Base-by-base conservation (phyloP, 2,329 filamentous ascomycete species). In the Colletotrichum shisoi region DNA sequence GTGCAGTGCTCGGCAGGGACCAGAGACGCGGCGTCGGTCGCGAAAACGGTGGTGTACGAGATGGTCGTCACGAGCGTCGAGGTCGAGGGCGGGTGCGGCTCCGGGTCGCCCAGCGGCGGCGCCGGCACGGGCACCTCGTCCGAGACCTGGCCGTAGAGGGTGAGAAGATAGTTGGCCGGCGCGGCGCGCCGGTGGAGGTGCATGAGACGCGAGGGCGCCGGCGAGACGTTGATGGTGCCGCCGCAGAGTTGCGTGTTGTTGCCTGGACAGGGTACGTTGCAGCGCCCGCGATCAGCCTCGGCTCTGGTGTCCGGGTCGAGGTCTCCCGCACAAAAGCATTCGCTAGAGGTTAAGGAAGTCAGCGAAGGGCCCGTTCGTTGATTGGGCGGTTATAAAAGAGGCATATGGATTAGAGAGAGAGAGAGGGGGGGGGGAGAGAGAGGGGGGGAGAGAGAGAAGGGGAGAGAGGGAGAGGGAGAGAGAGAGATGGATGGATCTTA, bases 261-360 rank as follows among this genome's bases (percentile, higher is more conserved):
- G 2, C 82, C 82, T 0, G 82, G 80, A 65, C 83, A 84, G 0
- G 73, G 72, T 2, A 71, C 70, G 59, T 79, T 70, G 69, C 83
- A 84, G 40, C 70, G 67, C 17, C 69, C 70, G 53, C 75, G 73
- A 49, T 72, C 72, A 2, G 67, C 57, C 1, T 78, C 69, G 13
- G 81, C 78, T 13, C 71, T 74, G n/a, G 81, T 80, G 51, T 77
- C 75, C 4, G 74, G 73, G 44, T 80, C 79, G 19, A 84, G 74
- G 1, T 59, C 65, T 13, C 79, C 74, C 40, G 81, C 81, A 63
- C 83, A 85, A 73, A 81, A 83, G 71, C 83, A 85, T 24, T 73
- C 74, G 12, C 66, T 68, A 27, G 21, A 45, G 11, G 4, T 19
- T 4, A n/a, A 34, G 17, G 24, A n/a, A 57, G 15, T 61, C 34